Evolutionary conservation across 2,329 filamentous ascomycete species (phyloP), one percentile per base, ranked within the genome.

Genomic region (Cryphonectria japonica): DNA sequence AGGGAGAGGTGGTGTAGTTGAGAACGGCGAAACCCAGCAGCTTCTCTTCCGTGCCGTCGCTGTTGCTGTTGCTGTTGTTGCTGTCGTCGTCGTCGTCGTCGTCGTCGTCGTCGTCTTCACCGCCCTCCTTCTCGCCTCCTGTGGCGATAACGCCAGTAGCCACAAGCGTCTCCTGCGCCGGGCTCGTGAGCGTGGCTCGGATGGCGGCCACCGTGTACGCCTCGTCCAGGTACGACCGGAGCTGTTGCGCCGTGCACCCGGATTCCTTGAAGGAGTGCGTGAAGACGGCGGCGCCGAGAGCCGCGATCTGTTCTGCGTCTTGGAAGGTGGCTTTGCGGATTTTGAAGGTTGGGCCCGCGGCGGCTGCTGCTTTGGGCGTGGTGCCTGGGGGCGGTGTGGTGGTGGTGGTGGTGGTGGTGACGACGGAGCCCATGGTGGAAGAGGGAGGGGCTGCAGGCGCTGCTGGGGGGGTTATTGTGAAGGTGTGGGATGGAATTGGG

Each of bases 11-110:
- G 0, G 78, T 79, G 3, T 78, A 76, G 0, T 78, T 83, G 16
- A 85, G 77, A 57, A 82, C 78, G 0, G 78, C 78, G 71, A 85
- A 85, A 0, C 83, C 84, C 0, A 82, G 57, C 0, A 85, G 69
- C 29, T 43, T 50, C 37, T 39, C 37, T 39, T 39, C 26, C 26
- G 26, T 26, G 26, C 26, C 26, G 26, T 26, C 26, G 26, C 26
- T 26, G 26, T 26, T 26, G 26, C 26, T 8, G 37, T 11, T 39
- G 37, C 9, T 11, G 37, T 39, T 39, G 37, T 5, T 9, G 37
- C 9, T 39, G 37, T 1, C 37, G 37, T 39, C 9, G 9, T 2
- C 37, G 11, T 34, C 6, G 34, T 34, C 34, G 34, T 34, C 34
- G 34, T 34, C 34, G 6, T 50, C 39, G 39, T n/a, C 26, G 14